Base-by-base conservation (phyloP, 2,329 filamentous ascomycete genomes). In the Alternaria incomplexa region DNA sequence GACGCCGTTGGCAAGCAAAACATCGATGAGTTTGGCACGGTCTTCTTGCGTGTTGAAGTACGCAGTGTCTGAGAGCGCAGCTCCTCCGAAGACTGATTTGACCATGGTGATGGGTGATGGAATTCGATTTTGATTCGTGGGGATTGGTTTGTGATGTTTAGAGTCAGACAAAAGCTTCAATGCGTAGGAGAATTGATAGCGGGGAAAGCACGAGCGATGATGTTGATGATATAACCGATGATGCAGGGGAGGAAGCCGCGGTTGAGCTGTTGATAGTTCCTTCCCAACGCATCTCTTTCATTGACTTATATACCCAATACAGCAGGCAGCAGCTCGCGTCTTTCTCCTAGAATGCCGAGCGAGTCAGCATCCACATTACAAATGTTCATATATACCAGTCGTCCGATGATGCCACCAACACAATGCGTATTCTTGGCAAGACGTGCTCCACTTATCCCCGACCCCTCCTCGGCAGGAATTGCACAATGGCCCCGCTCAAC, bases 41-140 rank as follows among this genome's bases (percentile, higher is more conserved):
- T 46, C 17, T 44, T 72, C 68, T 3, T 45, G 48, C 12, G 60
- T 67, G 6, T 59, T 63, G 63, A 72, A 71, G 48, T n/a, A 46
- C 15, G 40, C 60, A 10, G 69, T 57, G 23, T 67, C 58, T 20
- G 63, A 67, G 47, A 81, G 58, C 44, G 66, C 54, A 20, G 65
- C 75, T 47, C 75, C 77, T 56, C 80, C 81, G 44, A 81, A 80
- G 45, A 81, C 71, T 20, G 67, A 69, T 62, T 81, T 81, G 66
- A 81, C 70, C 71, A 73, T 73, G 25, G 26, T 68, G 56, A 17
- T 22, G 28, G 55, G 8, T 50, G 22, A 25, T 36, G 11, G 4
- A 20, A 11, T n/a, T 6, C n/a, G 28, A 23, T 4, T n/a, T 12
- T 17, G 13, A 9, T 40, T 46, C n/a, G n/a, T 30, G 45, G 8